These are phyloP conservation scores for Talaromyces nanjingensis DNA, from an alignment of 495 filamentous ascomycete species.

Conservation along the genomic window DNA sequence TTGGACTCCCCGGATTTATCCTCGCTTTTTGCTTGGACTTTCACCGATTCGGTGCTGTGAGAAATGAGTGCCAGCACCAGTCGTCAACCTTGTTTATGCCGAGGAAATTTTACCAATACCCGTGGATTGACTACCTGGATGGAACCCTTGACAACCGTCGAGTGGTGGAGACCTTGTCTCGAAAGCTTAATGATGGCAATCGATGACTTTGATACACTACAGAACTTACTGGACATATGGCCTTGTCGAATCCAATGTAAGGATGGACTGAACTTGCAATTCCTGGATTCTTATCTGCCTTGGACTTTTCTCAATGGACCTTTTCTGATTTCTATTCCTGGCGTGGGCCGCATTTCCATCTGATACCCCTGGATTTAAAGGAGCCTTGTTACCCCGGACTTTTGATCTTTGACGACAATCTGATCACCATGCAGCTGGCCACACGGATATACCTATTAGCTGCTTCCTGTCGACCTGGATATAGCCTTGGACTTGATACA, in stretches of 20 bases:
- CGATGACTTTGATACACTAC: conserved; percentile 12
- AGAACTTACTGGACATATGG: not conserved
- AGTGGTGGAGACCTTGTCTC: conserved; percentile 28
- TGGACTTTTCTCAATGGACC: conserved; percentile 6
- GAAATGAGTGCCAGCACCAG: conserved; percentile 10
- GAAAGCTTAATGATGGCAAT: conserved; percentile 42
- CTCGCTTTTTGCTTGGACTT: conserved; percentile 7
- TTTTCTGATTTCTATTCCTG: not conserved
- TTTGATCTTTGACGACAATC: not conserved
- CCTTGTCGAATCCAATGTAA: conserved; percentile 3
- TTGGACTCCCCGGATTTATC: conserved; percentile 18
- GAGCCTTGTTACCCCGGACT: not conserved
- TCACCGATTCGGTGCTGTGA: conserved; percentile 5
- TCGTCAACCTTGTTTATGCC: not conserved
- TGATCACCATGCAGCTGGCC: not conserved
- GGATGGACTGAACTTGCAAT: conserved; percentile 7
- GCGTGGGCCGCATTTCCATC: not conserved
- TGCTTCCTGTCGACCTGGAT: not conserved
- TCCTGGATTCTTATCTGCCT: not conserved
- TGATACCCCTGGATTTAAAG: conserved; percentile 5
- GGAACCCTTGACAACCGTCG: conserved; percentile 26
- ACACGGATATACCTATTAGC: not conserved
- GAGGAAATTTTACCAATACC: not conserved
- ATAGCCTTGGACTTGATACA: not conserved
- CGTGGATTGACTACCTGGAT: conserved; percentile 1